Base-by-base conservation (phyloP, 2,329 filamentous ascomycete species). In the Westerdykella sp. region DNA sequence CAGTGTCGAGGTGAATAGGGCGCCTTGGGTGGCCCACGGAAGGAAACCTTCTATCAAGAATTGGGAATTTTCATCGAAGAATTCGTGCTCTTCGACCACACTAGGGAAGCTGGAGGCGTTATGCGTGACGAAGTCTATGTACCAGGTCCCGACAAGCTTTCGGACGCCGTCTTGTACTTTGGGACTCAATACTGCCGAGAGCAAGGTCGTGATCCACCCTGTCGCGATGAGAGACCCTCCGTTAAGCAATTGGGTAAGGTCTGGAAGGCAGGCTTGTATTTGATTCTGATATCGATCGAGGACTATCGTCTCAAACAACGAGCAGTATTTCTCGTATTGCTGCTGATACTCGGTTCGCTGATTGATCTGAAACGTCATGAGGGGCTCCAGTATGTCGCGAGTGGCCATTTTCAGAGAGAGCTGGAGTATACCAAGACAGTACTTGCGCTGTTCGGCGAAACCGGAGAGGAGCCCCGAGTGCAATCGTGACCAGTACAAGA, bases 271-370 rank as follows among this genome's bases (percentile, higher is more conserved):
- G 16, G 69, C 72, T 30, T 71, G 54, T 2, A 74, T 67, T 45
- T 75, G 73, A 44, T 75, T 75, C 34, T 70, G 50, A 46, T 75
- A 76, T 18, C 73, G 65, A 32, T 72, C 69, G 15, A 76, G 62
- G 6, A 74, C 66, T 13, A 75, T 68, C 0, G 67, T 74, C 44
- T 75, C 72, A 45, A 72, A 75, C 1, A 75, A 55, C 4, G 64
- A 67, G 34, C 67, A 68, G 42, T 67, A 75, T 25, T 66, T 65
- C 6, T 67, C 62, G 47, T 73, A 75, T 22, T 69, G 65, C 14
- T 46, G 46, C 14, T 56, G 34, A 37, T 62, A 62, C 2, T 39
- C 16, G 6, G 35, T 23, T 34, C 54, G 46, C 13, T 43, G 42
- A 4, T 44, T 46, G 13, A 60, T 36, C 30, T 48, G 25, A 22